phyloP scores from a whole-genome alignment of 2,329 filamentous ascomycete species.

The Pestalotiopsis sp. region DNA sequence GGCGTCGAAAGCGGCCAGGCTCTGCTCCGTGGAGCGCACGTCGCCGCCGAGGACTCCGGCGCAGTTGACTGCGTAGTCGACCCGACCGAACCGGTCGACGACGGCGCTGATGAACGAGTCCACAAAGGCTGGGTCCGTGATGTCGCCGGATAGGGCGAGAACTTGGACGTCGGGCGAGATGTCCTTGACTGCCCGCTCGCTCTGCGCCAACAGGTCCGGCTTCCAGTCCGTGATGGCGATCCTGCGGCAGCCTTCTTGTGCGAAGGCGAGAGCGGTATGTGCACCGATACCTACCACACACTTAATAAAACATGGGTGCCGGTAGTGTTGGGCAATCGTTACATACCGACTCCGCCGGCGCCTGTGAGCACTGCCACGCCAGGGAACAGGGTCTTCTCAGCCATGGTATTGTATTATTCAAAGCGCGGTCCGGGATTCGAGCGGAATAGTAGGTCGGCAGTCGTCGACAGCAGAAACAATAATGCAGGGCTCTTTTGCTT shows the following conservation, averaged over 20 bases:
- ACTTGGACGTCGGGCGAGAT: slow-evolving; percentile 36
- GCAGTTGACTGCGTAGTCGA: slow-evolving; percentile 60
- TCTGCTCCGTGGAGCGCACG: slow-evolving; percentile 45
- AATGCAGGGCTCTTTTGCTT: not conserved
- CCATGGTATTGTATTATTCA: not conserved
- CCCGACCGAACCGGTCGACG: slow-evolving; percentile 38
- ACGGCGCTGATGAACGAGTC: slow-evolving; percentile 35
- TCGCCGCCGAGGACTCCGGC: slow-evolving; percentile 51
- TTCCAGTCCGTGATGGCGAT: slow-evolving; percentile 57
- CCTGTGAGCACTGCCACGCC: slow-evolving; percentile 50
- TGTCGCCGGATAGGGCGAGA: slow-evolving; percentile 40
- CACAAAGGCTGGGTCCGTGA: slow-evolving; percentile 48
- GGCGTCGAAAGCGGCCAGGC: slow-evolving; percentile 48
- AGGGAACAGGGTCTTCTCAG: slow-evolving; percentile 30
- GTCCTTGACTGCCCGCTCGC: slow-evolving; percentile 31
- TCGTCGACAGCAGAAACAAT: not conserved
- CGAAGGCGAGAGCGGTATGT: slow-evolving; percentile 53
- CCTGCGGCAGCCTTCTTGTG: slow-evolving; percentile 45
- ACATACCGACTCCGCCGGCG: slow-evolving; percentile 46
- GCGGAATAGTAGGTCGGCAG: not conserved
- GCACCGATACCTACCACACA: slow-evolving; percentile 49
- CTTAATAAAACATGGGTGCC: not conserved
- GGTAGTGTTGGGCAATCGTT: not conserved
- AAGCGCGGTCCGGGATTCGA: not conserved
- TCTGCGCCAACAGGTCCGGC: slow-evolving; percentile 36